phyloP scores from a whole-genome alignment of 371 early-diverging fungal species.

The Modicella reniformis region DNA sequence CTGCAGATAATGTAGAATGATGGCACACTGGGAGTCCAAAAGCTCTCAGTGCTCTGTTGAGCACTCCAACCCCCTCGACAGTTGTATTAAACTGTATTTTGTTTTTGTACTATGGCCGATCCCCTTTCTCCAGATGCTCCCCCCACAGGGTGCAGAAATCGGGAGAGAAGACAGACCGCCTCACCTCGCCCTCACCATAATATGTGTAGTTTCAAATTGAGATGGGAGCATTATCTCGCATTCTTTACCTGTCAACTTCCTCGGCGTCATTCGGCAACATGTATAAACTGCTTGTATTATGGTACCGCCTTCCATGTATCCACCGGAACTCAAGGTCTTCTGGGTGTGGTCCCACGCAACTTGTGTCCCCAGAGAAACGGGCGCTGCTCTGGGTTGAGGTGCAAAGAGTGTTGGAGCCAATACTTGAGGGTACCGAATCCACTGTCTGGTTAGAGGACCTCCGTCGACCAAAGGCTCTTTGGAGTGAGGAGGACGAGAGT shows the following conservation, averaged over 20 bases:
- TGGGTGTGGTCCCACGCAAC: not conserved
- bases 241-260: constrained; percentile 45
- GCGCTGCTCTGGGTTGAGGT: constrained; percentile 7
- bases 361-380: constrained; percentile 21
- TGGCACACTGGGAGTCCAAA: constrained; percentile 7
- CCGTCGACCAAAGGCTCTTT: constrained; percentile 35
- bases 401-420: constrained; percentile 19
- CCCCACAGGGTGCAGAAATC: not conserved
- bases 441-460: constrained; percentile 48
- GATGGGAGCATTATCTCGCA: no score
- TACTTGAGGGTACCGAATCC: constrained; percentile 24
- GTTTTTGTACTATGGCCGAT: constrained; percentile 5
- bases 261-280: constrained; percentile 49
- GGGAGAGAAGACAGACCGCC: no score
- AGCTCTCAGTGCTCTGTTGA: constrained; percentile 2
- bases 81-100: constrained; percentile 36
- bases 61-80: not conserved
- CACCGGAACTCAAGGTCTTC: constrained; percentile 33
- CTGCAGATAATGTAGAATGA: constrained; percentile 13
- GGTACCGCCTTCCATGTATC: constrained; percentile 37
- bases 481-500: constrained; percentile 17
- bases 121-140: not conserved
- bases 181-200: no score
- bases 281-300: constrained; percentile 38
- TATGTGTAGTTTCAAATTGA: not conserved